Evolutionary conservation across 148 eudicot species (phyloP).

Genomic region (Chenopodium album): DNA sequence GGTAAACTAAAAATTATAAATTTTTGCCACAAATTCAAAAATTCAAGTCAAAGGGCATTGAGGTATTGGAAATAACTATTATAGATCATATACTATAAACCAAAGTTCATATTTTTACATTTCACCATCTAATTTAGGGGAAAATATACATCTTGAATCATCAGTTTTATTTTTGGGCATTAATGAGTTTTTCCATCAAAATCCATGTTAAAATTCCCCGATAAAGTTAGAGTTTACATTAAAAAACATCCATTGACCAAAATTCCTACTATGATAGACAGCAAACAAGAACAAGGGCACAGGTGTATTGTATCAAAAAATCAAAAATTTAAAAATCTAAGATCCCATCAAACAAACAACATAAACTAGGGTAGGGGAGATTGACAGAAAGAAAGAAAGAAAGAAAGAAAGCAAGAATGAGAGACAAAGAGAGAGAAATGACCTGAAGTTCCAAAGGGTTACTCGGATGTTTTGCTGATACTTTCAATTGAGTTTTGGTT

Average conservation of each 20-base stretch:
- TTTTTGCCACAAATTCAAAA: no score
- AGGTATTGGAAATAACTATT: background rate
- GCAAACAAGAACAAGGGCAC: constrained; percentile 3
- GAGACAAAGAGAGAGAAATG: background rate
- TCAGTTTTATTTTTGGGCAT: background rate
- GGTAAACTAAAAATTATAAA: no score
- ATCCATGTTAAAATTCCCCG: background rate
- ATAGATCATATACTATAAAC: background rate
- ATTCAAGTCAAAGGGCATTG: background rate
- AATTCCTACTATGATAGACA: background rate
- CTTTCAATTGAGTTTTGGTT: background rate
- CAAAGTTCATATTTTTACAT: background rate
- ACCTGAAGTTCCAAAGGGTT: constrained; percentile 3
- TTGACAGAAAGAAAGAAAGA: background rate
- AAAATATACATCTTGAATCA: background rate
- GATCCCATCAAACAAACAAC: background rate
- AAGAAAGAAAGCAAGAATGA: no score
- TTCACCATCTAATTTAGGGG: background rate
- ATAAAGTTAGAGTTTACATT: background rate
- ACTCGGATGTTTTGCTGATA: background rate
- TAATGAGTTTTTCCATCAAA: background rate
- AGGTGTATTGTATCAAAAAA: no score
- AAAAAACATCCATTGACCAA: background rate
- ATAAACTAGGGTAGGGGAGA: background rate
- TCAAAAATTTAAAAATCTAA: no score